Percentiles rank a stretch among this genome's conserved stretches.
Evolutionary conservation across 257 asterid genomes (phyloP).

Genomic region (Perilla frutescens): DNA sequence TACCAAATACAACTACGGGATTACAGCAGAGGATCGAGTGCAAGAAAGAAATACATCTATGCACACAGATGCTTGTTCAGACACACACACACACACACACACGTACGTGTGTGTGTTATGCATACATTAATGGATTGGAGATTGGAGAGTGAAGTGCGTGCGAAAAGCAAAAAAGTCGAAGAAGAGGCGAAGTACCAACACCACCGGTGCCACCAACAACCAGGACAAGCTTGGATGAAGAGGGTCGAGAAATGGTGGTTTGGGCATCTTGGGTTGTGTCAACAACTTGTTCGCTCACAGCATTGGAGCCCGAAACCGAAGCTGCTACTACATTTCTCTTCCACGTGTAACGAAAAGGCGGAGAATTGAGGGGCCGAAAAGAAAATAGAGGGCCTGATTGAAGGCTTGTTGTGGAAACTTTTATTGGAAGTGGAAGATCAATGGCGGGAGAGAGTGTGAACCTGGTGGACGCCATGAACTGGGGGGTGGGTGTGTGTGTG

Average conservation of each 20-base stretch:
- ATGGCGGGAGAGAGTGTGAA: conserved; percentile 47
- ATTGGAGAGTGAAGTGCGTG: background rate
- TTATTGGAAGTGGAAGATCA: conserved; percentile 44
- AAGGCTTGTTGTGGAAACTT: conserved; percentile 16
- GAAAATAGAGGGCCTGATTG: conserved; percentile 34
- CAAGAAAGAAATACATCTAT: background rate
- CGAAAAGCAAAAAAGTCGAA: background rate
- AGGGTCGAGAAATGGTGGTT: conserved; percentile 27
- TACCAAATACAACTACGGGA: too few species aligned
- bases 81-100: too few species aligned
- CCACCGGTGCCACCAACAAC: conserved; percentile 99
- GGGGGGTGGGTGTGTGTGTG: background rate
- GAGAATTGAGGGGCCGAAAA: conserved; percentile 36
- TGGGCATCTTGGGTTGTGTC: conserved; percentile 42
- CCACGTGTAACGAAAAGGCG: conserved; percentile 23
- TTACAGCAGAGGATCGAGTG: too few species aligned
- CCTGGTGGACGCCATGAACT: conserved; percentile 63
- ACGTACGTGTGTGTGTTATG: too few species aligned
- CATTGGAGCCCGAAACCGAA: conserved; percentile 42
- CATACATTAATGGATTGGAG: too few species aligned
- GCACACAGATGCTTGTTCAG: background rate
- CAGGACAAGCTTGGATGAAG: conserved; percentile 79
- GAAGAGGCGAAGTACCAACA: conserved; percentile 61
- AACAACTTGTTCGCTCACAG: conserved; percentile 39
- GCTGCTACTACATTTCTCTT: conserved; percentile 32